Base-by-base conservation (phyloP, 257 asterid genomes). In the Perilla frutescens region DNA sequence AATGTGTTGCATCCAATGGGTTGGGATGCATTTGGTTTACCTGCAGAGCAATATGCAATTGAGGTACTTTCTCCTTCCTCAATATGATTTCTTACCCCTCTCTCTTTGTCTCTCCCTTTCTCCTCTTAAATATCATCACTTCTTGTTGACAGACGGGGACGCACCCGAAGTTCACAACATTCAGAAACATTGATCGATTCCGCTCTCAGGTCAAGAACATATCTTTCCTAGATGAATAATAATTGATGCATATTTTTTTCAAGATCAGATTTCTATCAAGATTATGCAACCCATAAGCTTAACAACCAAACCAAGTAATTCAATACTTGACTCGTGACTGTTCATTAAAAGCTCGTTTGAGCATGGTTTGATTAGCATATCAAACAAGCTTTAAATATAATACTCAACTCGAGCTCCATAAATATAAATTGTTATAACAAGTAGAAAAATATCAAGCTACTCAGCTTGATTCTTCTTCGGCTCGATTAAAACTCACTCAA, bases 1-100 rank as follows among this genome's bases (percentile, higher is more conserved):
- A 95, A 95, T 68, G 99, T 95, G 63, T 82, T 95, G 88, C 97
- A 95, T 72, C 99, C 97, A 68, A 95, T 95, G 99, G 99, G 99
- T 59, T 95, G 99, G 99, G 99, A 95, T 85, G 99, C 99, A 4
- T 95, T 95, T 82, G 97, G 99, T 78, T 88, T 95, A 77, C 99
- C 99, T 40, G 99, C 99, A 47, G 99, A 95, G 81, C 99, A 95
- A 74, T 95, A 95, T 79, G 99, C 99, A 60, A 89, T 95, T 76
- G 92, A 95, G 87, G 99, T 92, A 53, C 60, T 55, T 76, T 66
- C 56, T 50, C 39, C 47, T 34, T 60, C 37, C 57, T 60, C 60
- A 6, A 8, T 58, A 31, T 53, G 62, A 50, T 61, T 62, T 68
- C 29, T 41, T 54, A 4, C 54, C 34, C 29, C 20, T 20, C 10